phyloP scores from a whole-genome alignment of 805 yeast genomes.

The Yueomyces sp. region DNA sequence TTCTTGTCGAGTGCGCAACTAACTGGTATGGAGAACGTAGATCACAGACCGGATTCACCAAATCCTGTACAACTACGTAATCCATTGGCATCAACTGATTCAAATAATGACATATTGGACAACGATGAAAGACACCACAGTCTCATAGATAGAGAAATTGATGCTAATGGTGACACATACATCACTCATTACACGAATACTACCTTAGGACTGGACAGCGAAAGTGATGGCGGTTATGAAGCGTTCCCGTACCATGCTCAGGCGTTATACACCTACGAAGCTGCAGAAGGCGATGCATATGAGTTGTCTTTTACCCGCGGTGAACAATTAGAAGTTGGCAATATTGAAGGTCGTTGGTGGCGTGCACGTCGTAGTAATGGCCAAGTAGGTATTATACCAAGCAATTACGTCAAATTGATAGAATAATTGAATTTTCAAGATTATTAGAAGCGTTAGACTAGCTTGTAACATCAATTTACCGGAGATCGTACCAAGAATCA shows the following conservation, averaged over 20 bases:
- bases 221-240: slow-evolving; percentile 20
- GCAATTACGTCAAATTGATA: slow-evolving; percentile 76
- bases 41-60: slow-evolving; percentile 7
- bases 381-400: slow-evolving; percentile 91
- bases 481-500: too few relatives aligned
- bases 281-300: slow-evolving; percentile 85
- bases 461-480: too few relatives aligned
- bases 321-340: slow-evolving; percentile 83
- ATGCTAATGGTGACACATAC: slow-evolving; percentile 17
- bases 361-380: slow-evolving; percentile 85
- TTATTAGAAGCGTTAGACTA: too few relatives aligned
- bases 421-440: slow-evolving; percentile 13
- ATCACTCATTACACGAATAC: slow-evolving; percentile 19
- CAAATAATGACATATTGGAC: neutral
- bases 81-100: neutral
- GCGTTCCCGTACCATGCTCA: slow-evolving; percentile 70
- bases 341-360: slow-evolving; percentile 97
- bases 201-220: slow-evolving; percentile 23
- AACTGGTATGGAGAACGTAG: slow-evolving; percentile 47
- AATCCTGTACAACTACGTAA: neutral
- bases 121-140: neutral
- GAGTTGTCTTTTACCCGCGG: slow-evolving; percentile 86
- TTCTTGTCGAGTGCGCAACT: slow-evolving; percentile 40
- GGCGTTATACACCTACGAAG: slow-evolving; percentile 77
- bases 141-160: slow-evolving; percentile 8